phyloP scores from a whole-genome alignment of 1,139 yeast genomes.

The Blastobotrys buckinghamii region DNA sequence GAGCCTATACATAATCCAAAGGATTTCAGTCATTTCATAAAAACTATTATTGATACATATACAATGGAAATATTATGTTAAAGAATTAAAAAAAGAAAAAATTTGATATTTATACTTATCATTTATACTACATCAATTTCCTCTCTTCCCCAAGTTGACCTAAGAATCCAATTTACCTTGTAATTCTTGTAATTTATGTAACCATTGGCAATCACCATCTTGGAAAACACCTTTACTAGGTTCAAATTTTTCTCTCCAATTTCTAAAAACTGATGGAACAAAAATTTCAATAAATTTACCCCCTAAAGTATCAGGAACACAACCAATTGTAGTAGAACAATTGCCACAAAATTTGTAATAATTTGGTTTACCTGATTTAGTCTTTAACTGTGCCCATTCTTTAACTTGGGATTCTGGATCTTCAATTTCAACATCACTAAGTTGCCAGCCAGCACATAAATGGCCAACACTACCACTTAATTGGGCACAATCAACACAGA shows the following conservation, averaged over 20 bases:
- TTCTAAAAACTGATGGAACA: background rate
- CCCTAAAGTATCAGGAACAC: background rate
- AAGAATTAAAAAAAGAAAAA: too few relatives aligned
- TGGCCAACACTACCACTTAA: conserved; percentile 30
- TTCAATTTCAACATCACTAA: background rate
- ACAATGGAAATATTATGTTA: too few relatives aligned
- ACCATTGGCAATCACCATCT: background rate
- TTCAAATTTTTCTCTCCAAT: background rate
- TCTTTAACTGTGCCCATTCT: background rate
- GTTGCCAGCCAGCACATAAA: conserved; percentile 5
- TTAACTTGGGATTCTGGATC: background rate
- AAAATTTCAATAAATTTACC: background rate
- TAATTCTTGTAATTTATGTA: background rate
- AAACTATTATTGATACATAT: too few relatives aligned
- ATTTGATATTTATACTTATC: too few relatives aligned
- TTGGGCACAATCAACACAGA: conserved; percentile 18
- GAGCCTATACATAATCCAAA: too few relatives aligned
- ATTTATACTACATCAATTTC: too few relatives aligned
- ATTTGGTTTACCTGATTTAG: background rate
- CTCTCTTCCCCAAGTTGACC: too few relatives aligned
- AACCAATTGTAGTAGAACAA: background rate
- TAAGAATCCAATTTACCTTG: too few relatives aligned
- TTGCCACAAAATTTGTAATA: background rate
- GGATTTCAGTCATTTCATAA: too few relatives aligned
- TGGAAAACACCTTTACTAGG: background rate